Evolutionary conservation across 1,284 basidiomycete species (phyloP).

Genomic region (Hymenochaete sp.): DNA sequence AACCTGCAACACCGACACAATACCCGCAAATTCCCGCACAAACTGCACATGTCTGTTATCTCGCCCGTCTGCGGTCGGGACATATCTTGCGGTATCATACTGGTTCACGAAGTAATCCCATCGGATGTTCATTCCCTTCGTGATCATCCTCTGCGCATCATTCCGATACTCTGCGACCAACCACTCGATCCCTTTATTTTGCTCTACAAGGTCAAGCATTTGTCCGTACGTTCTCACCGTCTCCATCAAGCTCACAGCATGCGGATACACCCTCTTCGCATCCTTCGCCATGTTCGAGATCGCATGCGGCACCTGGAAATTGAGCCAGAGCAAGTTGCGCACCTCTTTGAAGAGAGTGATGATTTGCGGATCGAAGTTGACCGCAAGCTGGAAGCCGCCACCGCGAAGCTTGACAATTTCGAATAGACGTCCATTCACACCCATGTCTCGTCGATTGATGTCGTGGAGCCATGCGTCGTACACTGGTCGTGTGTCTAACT

Average conservation of each 20-base stretch:
- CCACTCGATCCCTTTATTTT: conserved; percentile 86
- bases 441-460: conserved; percentile 87
- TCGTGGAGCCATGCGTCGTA: conserved; percentile 97
- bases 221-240: conserved; percentile 95
- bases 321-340: conserved; percentile 90
- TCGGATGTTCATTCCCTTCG: conserved; percentile 85
- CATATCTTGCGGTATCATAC: conserved; percentile 73
- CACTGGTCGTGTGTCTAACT: conserved; percentile 89
- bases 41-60: conserved; percentile 89
- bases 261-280: conserved; percentile 94
- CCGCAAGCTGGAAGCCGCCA: conserved; percentile 80
- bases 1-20: conserved; percentile 81
- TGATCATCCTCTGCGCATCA: conserved; percentile 85
- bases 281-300: conserved; percentile 97
- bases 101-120: conserved; percentile 98
- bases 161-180: conserved; percentile 89
- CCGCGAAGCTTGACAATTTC: conserved; percentile 83
- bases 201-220: conserved; percentile 83
- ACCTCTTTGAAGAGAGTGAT: conserved; percentile 99
- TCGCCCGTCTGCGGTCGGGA: conserved; percentile 63
- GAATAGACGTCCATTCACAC: conserved; percentile 91
- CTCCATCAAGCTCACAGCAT: conserved; percentile 98
- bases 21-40: conserved; percentile 90
- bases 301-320: conserved; percentile 90
- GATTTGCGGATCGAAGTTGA: conserved; percentile 97